Evolutionary conservation across 768 basidiomycete species (phyloP).

Genomic region (Psilocybe subaeruginosa): DNA sequence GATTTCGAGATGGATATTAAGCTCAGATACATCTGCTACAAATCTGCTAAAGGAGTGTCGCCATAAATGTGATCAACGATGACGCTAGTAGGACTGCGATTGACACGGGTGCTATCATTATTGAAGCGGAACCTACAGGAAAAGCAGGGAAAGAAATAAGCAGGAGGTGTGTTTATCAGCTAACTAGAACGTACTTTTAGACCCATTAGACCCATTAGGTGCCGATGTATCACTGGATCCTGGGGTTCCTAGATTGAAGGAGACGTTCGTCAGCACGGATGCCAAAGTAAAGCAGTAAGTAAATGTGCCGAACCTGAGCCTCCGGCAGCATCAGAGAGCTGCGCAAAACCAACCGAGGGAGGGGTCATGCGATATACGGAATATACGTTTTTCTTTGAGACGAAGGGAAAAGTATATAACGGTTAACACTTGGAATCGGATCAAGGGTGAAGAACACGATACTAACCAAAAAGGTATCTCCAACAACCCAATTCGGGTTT

Average conservation of each 20-base stretch:
- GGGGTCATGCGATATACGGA: conserved; percentile 48
- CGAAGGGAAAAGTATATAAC: background rate
- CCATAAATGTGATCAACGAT: background rate
- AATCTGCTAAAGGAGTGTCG: background rate
- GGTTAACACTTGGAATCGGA: conserved; percentile 23
- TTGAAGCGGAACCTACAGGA: background rate
- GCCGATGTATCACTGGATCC: background rate
- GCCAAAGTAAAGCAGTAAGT: background rate
- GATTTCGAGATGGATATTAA: background rate
- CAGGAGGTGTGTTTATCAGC: background rate
- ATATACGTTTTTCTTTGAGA: conserved; percentile 53
- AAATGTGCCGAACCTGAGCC: conserved; percentile 36
- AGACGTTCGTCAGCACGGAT: background rate
- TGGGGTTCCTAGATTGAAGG: background rate
- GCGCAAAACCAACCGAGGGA: conserved; percentile 53
- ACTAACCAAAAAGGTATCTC: conserved; percentile 63
- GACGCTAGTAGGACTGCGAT: background rate
- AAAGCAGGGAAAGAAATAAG: background rate
- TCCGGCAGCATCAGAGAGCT: conserved; percentile 47
- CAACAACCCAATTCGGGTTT: conserved; percentile 65
- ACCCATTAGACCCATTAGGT: background rate
- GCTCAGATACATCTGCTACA: too few species aligned
- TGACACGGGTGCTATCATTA: background rate
- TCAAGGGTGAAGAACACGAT: conserved; percentile 23
- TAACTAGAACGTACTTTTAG: too few species aligned